Percentiles rank a stretch among this genome's conserved stretches.
Evolutionary conservation across 2,329 filamentous ascomycete genomes (phyloP).

Genomic region (Fusarium vanettenii): DNA sequence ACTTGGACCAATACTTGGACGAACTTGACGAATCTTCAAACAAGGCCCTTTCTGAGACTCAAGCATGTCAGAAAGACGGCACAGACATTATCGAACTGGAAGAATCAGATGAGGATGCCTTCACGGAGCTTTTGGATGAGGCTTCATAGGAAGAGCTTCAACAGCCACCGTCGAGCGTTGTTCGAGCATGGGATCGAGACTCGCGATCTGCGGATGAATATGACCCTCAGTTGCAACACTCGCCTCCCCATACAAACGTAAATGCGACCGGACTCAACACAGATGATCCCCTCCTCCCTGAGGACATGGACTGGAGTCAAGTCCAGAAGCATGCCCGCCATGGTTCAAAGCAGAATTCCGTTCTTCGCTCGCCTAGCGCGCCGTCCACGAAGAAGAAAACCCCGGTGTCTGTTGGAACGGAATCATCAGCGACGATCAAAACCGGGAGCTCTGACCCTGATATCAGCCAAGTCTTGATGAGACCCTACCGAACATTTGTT

Average conservation of each 20-base stretch:
- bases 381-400: not conserved
- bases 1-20: constrained; percentile 29
- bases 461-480: constrained; percentile 9
- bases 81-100: constrained; percentile 8
- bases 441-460: not conserved
- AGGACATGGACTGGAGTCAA: constrained; percentile 56
- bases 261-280: not conserved
- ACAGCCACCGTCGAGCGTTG: constrained; percentile 47
- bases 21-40: not conserved
- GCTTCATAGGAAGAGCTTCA: constrained; percentile 12
- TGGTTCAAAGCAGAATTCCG: constrained; percentile 1
- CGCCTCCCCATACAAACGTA: constrained; percentile 39
- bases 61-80: not conserved
- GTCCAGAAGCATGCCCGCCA: constrained; percentile 37
- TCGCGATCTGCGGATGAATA: constrained; percentile 51
- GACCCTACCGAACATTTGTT: constrained; percentile 65
- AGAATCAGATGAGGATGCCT: constrained; percentile 27
- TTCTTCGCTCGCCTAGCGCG: not conserved
- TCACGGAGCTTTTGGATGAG: constrained; percentile 24
- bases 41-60: not conserved
- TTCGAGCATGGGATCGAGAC: constrained; percentile 46
- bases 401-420: not conserved
- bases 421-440: constrained; percentile 12
- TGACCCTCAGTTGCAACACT: constrained; percentile 51
- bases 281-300: constrained; percentile 42